Conservation (phyloP, 75 land plant species). For the Cunninghamia lanceolata region DNA sequence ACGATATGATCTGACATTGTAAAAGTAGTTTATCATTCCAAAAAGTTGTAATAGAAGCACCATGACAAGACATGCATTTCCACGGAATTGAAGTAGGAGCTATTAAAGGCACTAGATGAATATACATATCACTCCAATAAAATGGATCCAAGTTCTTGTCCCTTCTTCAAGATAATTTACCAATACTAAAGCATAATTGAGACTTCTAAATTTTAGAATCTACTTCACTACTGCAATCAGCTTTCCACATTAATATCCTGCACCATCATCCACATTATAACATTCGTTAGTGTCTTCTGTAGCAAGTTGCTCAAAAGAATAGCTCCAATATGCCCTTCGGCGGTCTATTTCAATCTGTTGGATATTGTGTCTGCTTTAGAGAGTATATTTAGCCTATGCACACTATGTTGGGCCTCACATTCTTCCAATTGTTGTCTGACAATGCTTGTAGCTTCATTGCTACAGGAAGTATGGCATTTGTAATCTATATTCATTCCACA, state of each 20-base stretch:
- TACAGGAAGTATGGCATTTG: slow-evolving; percentile 12
- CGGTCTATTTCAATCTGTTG: slow-evolving; percentile 66
- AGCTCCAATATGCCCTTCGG: too few species aligned
- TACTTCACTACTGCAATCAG: background rate
- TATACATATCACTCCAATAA: slow-evolving; percentile 49
- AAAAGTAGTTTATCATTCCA: slow-evolving; percentile 36
- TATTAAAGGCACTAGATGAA: slow-evolving; percentile 80
- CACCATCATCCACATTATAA: too few species aligned
- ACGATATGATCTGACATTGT: too few species aligned
- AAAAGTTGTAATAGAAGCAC: slow-evolving; percentile 58
- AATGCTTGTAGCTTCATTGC: slow-evolving; percentile 2
- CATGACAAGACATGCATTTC: slow-evolving; percentile 60
- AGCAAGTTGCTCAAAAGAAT: too few species aligned
- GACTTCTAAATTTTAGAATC: background rate
- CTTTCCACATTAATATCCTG: too few species aligned
- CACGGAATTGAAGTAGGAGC: slow-evolving; percentile 74
- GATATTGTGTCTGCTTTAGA: slow-evolving; percentile 28
- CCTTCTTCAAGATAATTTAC: slow-evolving; percentile 11
- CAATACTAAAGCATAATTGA: background rate
- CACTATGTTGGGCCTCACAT: background rate
- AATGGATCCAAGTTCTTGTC: slow-evolving; percentile 21
- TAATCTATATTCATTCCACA: slow-evolving; percentile 66
- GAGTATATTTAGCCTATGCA: background rate
- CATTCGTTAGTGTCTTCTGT: too few species aligned
- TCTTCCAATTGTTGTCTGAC: background rate